Conservation (phyloP, 1,139 yeast species). For the Geotrichum restrictum region DNA sequence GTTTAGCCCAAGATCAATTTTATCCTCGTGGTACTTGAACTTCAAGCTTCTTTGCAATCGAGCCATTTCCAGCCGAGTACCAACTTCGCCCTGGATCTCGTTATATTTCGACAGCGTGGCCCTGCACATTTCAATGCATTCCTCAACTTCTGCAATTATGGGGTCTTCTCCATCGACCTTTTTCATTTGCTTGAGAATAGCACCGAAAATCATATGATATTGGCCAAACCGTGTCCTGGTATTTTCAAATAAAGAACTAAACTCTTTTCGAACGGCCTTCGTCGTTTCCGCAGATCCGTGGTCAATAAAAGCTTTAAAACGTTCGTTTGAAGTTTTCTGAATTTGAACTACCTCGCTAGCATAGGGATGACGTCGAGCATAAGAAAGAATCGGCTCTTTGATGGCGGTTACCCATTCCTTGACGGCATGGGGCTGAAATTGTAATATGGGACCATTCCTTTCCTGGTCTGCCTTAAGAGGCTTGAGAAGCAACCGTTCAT, state of each 20-base stretch:
- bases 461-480: slow-evolving; percentile 17
- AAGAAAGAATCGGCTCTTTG: slow-evolving; percentile 14
- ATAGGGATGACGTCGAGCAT: slow-evolving; percentile 14
- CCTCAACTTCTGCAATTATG: slow-evolving; percentile 8
- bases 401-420: slow-evolving; percentile 12
- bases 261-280: slow-evolving; percentile 12
- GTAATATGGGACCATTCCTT: slow-evolving; percentile 11
- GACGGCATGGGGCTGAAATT: slow-evolving; percentile 7
- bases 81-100: slow-evolving; percentile 14
- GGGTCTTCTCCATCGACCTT: slow-evolving; percentile 12
- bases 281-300: slow-evolving; percentile 2
- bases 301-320: slow-evolving; percentile 13
- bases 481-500: slow-evolving; percentile 15
- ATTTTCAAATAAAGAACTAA: slow-evolving; percentile 15
- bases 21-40: slow-evolving; percentile 13
- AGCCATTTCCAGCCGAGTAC: slow-evolving; percentile 9
- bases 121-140: slow-evolving; percentile 7
- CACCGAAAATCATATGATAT: slow-evolving; percentile 8
- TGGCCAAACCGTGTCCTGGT: slow-evolving; percentile 20
- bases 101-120: slow-evolving; percentile 11
- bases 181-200: slow-evolving; percentile 4
- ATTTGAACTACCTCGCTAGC: slow-evolving; percentile 10
- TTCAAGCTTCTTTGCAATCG: slow-evolving; percentile 8
- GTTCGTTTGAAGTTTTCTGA: slow-evolving; percentile 5
- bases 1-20: slow-evolving; percentile 11